Evolutionary conservation across 2,329 filamentous ascomycete species (phyloP).

Genomic region (Aspergillus udagawae): DNA sequence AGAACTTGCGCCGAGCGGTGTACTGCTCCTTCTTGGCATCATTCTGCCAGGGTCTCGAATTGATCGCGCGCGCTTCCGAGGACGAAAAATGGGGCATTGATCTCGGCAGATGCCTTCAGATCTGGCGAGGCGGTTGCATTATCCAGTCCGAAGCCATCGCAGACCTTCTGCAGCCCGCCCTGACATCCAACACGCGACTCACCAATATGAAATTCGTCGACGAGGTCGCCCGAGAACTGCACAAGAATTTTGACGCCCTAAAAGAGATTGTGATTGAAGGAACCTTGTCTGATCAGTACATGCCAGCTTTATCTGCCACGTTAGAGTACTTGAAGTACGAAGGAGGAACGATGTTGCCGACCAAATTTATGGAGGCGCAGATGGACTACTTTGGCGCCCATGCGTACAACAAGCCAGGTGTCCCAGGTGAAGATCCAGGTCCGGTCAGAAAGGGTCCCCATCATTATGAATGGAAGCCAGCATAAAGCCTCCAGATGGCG

Average conservation of each 20-base stretch:
- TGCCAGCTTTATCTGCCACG: slow-evolving; percentile 58
- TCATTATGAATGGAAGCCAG: slow-evolving; percentile 60
- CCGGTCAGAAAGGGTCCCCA: slow-evolving; percentile 54
- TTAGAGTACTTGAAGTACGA: slow-evolving; percentile 66
- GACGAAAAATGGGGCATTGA: slow-evolving; percentile 55
- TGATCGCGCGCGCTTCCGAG: slow-evolving; percentile 57
- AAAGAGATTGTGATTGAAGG: slow-evolving; percentile 55
- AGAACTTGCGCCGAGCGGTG: slow-evolving; percentile 57
- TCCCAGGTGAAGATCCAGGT: slow-evolving; percentile 51
- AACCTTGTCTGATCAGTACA: slow-evolving; percentile 55
- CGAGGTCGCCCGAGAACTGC: slow-evolving; percentile 52
- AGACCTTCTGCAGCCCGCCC: slow-evolving; percentile 49
- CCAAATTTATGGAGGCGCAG: slow-evolving; percentile 67
- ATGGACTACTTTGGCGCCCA: slow-evolving; percentile 68
- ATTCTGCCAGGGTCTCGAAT: slow-evolving; percentile 63
- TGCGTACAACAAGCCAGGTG: slow-evolving; percentile 53
- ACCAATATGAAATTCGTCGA: slow-evolving; percentile 40
- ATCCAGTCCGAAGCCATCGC: slow-evolving; percentile 65
- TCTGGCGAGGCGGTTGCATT: slow-evolving; percentile 69
- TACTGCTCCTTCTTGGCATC: slow-evolving; percentile 60
- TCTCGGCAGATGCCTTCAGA: slow-evolving; percentile 42
- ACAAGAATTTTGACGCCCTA: slow-evolving; percentile 47
- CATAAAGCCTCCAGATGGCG: slow-evolving; percentile 16
- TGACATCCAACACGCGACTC: slow-evolving; percentile 22
- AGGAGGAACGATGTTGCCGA: slow-evolving; percentile 58